Conservation (phyloP, 495 filamentous ascomycete genomes). For the Penicillium robsamsonii region DNA sequence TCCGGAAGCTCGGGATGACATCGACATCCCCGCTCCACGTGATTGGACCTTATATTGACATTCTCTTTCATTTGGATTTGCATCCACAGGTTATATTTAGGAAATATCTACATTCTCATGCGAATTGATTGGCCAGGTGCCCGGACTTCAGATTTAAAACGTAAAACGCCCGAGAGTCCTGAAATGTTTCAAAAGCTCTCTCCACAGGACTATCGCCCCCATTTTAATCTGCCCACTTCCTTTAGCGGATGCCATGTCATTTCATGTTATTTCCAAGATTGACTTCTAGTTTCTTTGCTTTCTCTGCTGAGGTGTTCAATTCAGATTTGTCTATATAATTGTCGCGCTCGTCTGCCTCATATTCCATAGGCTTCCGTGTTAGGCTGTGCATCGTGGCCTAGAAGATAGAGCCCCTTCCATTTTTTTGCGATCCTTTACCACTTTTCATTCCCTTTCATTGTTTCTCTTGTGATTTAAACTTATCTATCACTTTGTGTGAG, state of each 20-base stretch:
- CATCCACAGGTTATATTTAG: not conserved
- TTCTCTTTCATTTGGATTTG: slow-evolving; percentile 4
- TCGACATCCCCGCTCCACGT: slow-evolving; percentile 6
- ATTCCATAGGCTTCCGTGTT: slow-evolving; percentile 1
- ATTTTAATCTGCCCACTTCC: slow-evolving; percentile 19
- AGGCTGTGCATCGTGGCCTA: not conserved
- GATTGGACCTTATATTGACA: not conserved
- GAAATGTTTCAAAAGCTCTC: slow-evolving; percentile 8
- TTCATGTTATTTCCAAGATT: slow-evolving; percentile 4
- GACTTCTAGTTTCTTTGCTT: not conserved
- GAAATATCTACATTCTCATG: not conserved
- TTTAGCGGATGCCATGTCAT: slow-evolving; percentile 15
- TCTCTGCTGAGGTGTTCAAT: not conserved
- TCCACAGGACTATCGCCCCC: slow-evolving; percentile 25
- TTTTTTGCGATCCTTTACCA: not conserved
- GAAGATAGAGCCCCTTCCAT: not conserved
- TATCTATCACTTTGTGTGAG: not conserved
- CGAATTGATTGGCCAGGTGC: not conserved
- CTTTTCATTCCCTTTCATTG: not conserved
- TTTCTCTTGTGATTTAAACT: not conserved
- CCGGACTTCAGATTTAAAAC: not conserved
- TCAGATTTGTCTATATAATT: not conserved
- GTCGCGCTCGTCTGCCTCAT: not conserved
- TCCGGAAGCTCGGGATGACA: slow-evolving; percentile 11
- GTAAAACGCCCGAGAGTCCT: slow-evolving; percentile 15